Evolutionary conservation across 257 asterid species (phyloP).

Genomic region (Catharanthus roseus): DNA sequence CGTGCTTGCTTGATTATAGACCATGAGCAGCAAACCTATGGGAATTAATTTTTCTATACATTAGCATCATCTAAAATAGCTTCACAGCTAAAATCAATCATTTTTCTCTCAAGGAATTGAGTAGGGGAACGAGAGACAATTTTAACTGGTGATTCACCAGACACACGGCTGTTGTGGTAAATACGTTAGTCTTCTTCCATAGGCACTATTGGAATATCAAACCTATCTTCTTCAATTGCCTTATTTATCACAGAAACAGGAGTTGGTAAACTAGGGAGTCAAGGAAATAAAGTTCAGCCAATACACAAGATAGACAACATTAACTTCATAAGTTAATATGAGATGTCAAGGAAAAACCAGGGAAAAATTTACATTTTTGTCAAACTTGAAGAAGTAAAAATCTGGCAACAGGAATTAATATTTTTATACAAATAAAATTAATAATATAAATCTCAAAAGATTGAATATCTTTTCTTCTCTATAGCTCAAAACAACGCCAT

Average conservation of each 20-base stretch:
- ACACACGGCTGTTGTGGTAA: background rate
- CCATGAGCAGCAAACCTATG: background rate
- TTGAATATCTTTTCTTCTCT: background rate
- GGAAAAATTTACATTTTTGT: background rate
- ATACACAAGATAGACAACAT: background rate
- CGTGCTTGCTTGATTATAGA: background rate
- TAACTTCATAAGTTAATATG: background rate
- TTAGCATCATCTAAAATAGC: background rate
- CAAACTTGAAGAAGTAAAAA: background rate
- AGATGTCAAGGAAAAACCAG: background rate
- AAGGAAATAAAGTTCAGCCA: slow-evolving; percentile 29
- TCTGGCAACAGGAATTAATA: background rate
- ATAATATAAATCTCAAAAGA: background rate
- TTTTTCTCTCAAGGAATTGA: background rate
- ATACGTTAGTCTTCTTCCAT: slow-evolving; percentile 74
- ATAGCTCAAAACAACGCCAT: background rate
- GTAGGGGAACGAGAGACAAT: too few relatives aligned
- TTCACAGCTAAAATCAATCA: background rate
- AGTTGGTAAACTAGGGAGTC: slow-evolving; percentile 46
- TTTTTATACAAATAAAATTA: background rate
- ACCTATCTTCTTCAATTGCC: slow-evolving; percentile 76
- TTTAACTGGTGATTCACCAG: background rate
- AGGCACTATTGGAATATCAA: slow-evolving; percentile 87
- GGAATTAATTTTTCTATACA: background rate
- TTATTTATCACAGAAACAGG: slow-evolving; percentile 57